Conservation (phyloP, 1,139 yeast species). For the Kodamaea alishanica region DNA sequence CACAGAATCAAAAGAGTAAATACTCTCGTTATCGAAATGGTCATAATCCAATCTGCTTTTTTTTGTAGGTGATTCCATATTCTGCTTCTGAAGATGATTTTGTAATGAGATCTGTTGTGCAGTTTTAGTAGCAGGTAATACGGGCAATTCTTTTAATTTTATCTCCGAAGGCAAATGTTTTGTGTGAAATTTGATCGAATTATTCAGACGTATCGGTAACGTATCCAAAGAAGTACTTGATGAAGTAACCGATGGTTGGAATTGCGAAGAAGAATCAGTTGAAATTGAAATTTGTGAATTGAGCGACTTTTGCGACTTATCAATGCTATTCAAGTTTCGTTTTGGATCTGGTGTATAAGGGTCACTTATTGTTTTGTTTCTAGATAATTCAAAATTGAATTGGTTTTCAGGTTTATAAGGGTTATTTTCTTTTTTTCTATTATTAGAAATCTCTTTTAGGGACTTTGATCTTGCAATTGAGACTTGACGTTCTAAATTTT, state of each 20-base stretch:
- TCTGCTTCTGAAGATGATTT: not conserved
- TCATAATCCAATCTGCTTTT: conserved; percentile 6
- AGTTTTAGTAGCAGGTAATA: conserved; percentile 1
- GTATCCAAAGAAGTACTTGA: too few species aligned
- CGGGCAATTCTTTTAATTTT: conserved; percentile 4
- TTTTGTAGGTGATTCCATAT: conserved; percentile 8
- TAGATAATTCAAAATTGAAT: not conserved
- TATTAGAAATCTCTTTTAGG: not conserved
- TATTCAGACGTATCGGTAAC: not conserved
- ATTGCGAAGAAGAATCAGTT: too few species aligned
- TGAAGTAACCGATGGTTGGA: too few species aligned
- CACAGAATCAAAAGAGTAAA: conserved; percentile 46
- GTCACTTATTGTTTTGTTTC: too few species aligned
- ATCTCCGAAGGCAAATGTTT: conserved; percentile 1
- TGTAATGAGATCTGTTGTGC: not conserved
- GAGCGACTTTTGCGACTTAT: too few species aligned
- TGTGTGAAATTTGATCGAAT: not conserved
- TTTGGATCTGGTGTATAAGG: too few species aligned
- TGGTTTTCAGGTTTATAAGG: conserved; percentile 1
- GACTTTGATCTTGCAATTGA: conserved; percentile 13
- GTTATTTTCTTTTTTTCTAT: not conserved
- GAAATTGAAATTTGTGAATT: too few species aligned
- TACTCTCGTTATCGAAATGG: conserved; percentile 26
- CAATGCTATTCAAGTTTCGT: too few species aligned
- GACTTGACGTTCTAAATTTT: conserved; percentile 14